Evolutionary conservation across 2,329 filamentous ascomycete genomes (phyloP), one percentile per base, ranked within the genome.

Genomic region (Pyricularia pennisetigena): DNA sequence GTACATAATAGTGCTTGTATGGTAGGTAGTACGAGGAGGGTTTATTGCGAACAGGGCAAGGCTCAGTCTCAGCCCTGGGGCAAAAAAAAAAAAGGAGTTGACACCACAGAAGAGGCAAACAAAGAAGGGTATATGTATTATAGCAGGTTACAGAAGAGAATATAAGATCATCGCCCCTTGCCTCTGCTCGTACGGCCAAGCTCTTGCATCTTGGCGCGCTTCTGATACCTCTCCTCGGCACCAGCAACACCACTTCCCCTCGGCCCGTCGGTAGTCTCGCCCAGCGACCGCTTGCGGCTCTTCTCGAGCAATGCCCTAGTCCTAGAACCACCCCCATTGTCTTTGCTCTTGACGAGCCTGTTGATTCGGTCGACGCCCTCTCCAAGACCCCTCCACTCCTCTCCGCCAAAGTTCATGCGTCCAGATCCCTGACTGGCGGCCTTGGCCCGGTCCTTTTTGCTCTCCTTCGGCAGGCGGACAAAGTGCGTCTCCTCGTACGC

Each of bases 401-500:
- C 95, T 67, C 95, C 95, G 70, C 94, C 94, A 79, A 87, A 88
- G 73, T 81, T 80, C 91, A 97, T 78, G 83, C 88, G 79, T 74
- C 81, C 76, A 28, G 49, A 9, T 1, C 65, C 65, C 8, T 26
- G 28, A n/a, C 41, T 49, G 35, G 41, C 65, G 59, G 81, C 81
- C 76, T 91, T 90, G 65, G 87, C 85, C 69, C 82, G 81, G 5
- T 97, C 93, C 81, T 97, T 97, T 84, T 97, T 98, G 80, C 88
- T 91, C 78, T 91, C 87, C 74, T 88, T 90, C 14, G 94, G 93
- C 74, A 99, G 82, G 72, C 95, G 91, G 20, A 92, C 88, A 75
- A 97, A 94, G 80, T 99, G 97, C 72, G 83, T 86, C 80, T 99
- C 95, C 82, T 99, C 95, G 80, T 97, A 99, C 65, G 91, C 87